Evolutionary conservation across 75 land plant species (phyloP).

Genomic region (Chamaecyparis obtusa): DNA sequence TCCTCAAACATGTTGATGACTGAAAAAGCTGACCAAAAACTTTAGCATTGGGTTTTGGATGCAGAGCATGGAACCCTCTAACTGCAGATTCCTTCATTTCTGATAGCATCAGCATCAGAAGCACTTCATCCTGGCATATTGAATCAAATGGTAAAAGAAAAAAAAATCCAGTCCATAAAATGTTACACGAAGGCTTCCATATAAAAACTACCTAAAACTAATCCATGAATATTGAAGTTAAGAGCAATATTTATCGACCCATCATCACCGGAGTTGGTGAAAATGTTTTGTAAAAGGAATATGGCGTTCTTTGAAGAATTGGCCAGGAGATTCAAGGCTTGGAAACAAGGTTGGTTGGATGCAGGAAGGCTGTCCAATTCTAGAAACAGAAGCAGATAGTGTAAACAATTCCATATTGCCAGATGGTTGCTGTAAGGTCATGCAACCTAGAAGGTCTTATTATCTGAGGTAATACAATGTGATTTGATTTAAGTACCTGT

Average conservation of each 20-base stretch:
- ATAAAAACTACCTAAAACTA: not conserved
- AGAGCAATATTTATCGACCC: too few relatives aligned
- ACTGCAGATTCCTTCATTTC: slow-evolving; percentile 29
- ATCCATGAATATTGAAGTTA: too few relatives aligned
- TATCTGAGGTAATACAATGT: not conserved
- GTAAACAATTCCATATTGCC: not conserved
- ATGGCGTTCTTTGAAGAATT: not conserved
- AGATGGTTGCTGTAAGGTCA: not conserved
- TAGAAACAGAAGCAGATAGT: too few relatives aligned
- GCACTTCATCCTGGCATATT: slow-evolving; percentile 33
- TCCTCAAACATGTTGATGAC: slow-evolving; percentile 65
- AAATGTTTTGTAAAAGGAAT: too few relatives aligned
- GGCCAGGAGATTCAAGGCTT: not conserved
- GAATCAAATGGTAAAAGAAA: not conserved
- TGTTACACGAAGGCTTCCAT: not conserved
- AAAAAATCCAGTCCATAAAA: not conserved
- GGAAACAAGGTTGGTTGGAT: not conserved
- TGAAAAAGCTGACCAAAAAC: slow-evolving; percentile 58
- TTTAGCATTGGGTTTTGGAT: slow-evolving; percentile 24
- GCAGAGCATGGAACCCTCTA: slow-evolving; percentile 34
- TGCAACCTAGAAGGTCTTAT: not conserved
- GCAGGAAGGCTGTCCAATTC: not conserved
- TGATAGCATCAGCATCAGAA: slow-evolving; percentile 48
- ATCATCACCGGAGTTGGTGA: too few relatives aligned
- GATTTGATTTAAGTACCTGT: not conserved